Base-by-base conservation (phyloP, 2,329 filamentous ascomycete species). In the Plenodomus biglobosus region DNA sequence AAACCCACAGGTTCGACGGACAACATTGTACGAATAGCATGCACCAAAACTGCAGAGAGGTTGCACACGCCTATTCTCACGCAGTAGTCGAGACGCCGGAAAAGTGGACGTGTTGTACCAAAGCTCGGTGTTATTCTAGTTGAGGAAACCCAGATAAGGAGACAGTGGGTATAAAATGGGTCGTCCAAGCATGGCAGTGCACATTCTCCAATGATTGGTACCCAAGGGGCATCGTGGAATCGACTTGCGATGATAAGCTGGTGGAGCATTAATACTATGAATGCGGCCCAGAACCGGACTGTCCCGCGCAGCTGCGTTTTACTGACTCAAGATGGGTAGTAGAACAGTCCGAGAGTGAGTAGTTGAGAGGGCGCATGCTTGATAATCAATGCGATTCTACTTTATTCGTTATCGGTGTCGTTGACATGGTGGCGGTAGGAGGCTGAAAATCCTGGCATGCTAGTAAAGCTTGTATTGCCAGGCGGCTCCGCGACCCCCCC, bases 101-200 rank as follows among this genome's bases (percentile, higher is more conserved):
- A 66, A 66, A 68, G 63, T 68, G 65, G 65, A 59, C 55, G 43
- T 48, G 46, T 50, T 46, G 52, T 56, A 55, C 51, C 56, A 58
- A 52, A 55, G 44, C 53, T 54, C 59, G 54, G 59, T 46, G 55
- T 50, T 41, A 49, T 38, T 51, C 56, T 64, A 52, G 48, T 64
- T 64, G 45, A 62, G 61, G 60, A 39, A 65, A 61, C 55, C 60
- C 56, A 65, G 65, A 69, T 68, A 68, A 68, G 57, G 40, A 59
- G 49, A 57, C 36, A 58, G 65, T 68, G 66, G 65, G 61, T 68
- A 68, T 54, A 66, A 61, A 32, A 50, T 66, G 66, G 66, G 63
- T 50, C 65, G 44, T 49, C 59, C 53, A 58, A 61, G 55, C 55
- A 57, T 58, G 53, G 40, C 51, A 53, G 49, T 59, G 54, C 60